Evolutionary conservation across 2,329 filamentous ascomycete species (phyloP).

Genomic region (Colletotrichum noveboracense): DNA sequence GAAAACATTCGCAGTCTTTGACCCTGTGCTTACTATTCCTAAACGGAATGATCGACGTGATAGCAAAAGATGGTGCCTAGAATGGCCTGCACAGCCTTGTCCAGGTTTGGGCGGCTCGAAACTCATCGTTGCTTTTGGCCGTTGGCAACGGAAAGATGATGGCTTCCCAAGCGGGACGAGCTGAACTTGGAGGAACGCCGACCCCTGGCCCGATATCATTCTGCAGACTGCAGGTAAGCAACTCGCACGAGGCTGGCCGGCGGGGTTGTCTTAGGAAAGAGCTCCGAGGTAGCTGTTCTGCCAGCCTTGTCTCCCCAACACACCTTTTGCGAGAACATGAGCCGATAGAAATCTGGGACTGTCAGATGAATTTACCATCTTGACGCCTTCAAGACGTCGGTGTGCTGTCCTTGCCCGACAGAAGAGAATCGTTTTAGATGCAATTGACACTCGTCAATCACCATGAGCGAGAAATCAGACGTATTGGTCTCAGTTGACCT

Average conservation of each 20-base stretch:
- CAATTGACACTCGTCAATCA: neutral
- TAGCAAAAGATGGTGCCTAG: neutral
- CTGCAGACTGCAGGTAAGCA: neutral
- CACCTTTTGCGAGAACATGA: neutral
- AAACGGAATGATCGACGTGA: neutral
- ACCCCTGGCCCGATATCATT: neutral
- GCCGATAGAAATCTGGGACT: neutral
- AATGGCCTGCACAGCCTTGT: neutral
- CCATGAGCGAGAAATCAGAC: neutral
- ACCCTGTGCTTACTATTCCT: neutral
- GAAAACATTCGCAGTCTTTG: neutral
- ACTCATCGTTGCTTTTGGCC: neutral
- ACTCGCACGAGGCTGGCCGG: neutral
- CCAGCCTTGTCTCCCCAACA: neutral
- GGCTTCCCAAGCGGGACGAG: neutral
- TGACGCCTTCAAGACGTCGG: neutral
- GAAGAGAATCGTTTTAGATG: neutral
- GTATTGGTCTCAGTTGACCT: constrained; percentile 49
- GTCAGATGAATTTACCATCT: neutral
- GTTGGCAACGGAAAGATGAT: neutral
- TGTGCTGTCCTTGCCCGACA: neutral
- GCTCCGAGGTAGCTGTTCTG: neutral
- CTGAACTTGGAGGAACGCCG: neutral
- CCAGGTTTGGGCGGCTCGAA: neutral
- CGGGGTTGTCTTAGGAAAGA: neutral